phyloP scores from a whole-genome alignment of 805 yeast genomes.

The Ogataea nonfermentans region DNA sequence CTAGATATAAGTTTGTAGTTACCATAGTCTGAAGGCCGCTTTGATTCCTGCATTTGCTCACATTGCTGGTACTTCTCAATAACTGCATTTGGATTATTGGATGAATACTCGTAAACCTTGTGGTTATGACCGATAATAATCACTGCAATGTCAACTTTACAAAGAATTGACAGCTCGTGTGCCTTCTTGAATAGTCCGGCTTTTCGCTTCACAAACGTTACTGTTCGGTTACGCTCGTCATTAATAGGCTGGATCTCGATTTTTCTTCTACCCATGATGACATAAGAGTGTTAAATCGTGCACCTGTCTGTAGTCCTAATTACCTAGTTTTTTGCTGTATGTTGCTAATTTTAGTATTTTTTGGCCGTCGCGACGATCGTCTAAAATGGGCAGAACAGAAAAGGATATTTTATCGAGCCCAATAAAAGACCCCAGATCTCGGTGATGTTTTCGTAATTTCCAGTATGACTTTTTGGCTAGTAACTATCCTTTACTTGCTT shows the following conservation, averaged over 20 bases:
- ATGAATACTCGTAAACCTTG: conserved; percentile 80
- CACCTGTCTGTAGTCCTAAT: conserved; percentile 1
- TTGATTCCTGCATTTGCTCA: conserved; percentile 49
- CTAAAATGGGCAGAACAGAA: conserved; percentile 10
- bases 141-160: conserved; percentile 91
- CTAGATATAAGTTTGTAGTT: conserved; percentile 42
- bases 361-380: conserved; percentile 9
- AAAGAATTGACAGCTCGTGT: conserved; percentile 80
- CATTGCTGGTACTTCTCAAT: conserved; percentile 37
- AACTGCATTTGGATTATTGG: conserved; percentile 59
- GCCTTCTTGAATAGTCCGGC: conserved; percentile 91
- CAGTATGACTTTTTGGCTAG: neutral
- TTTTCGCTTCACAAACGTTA: conserved; percentile 89
- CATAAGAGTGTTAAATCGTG: conserved; percentile 6
- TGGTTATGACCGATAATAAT: conserved; percentile 81
- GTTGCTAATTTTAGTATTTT: conserved; percentile 17
- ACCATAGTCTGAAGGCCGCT: conserved; percentile 67
- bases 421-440: neutral
- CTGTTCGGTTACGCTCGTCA: conserved; percentile 83
- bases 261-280: conserved; percentile 90
- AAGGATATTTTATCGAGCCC: neutral
- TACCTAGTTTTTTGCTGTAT: conserved; percentile 3
- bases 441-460: neutral
- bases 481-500: neutral
- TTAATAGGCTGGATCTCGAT: conserved; percentile 88